phyloP scores from a whole-genome alignment of 2,329 filamentous ascomycete genomes.

The Paecilomyces variotii region DNA sequence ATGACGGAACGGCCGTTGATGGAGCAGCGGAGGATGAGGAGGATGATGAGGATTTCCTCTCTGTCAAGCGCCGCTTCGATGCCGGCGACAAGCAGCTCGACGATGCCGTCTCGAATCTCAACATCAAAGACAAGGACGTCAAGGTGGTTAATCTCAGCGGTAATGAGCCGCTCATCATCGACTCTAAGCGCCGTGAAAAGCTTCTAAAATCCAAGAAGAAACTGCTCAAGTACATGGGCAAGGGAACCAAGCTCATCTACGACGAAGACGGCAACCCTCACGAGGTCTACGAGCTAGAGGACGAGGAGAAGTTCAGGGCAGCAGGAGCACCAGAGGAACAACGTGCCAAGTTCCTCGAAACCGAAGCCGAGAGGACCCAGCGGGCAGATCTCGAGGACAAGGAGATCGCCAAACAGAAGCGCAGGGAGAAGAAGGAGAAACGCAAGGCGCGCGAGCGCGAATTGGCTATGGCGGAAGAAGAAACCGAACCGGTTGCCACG shows the following conservation, averaged over 20 bases:
- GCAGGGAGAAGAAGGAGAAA: slow-evolving; percentile 41
- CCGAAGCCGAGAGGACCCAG: slow-evolving; percentile 62
- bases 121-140: slow-evolving; percentile 29
- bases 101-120: slow-evolving; percentile 24
- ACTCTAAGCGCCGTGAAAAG: slow-evolving; percentile 93
- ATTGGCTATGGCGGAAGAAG: slow-evolving; percentile 23
- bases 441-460: slow-evolving; percentile 33
- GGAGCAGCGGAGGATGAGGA: slow-evolving; percentile 44
- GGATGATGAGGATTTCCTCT: slow-evolving; percentile 73
- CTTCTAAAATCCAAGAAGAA: slow-evolving; percentile 93
- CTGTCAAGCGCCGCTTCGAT: slow-evolving; percentile 78
- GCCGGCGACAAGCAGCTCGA: slow-evolving; percentile 54
- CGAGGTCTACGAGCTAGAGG: slow-evolving; percentile 78
- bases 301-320: slow-evolving; percentile 70
- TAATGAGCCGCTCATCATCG: slow-evolving; percentile 66
- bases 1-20: slow-evolving; percentile 43
- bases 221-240: slow-evolving; percentile 81
- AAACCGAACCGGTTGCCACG: slow-evolving; percentile 15
- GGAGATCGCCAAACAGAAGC: slow-evolving; percentile 67
- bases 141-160: slow-evolving; percentile 47
- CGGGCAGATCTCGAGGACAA: slow-evolving; percentile 79
- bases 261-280: slow-evolving; percentile 86
- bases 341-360: slow-evolving; percentile 67
- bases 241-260: slow-evolving; percentile 76
- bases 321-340: slow-evolving; percentile 70